Evolutionary conservation across 139 green algal genomes (phyloP), one percentile per base, ranked within the genome.

Genomic region (Monoraphidium neglectum): DNA sequence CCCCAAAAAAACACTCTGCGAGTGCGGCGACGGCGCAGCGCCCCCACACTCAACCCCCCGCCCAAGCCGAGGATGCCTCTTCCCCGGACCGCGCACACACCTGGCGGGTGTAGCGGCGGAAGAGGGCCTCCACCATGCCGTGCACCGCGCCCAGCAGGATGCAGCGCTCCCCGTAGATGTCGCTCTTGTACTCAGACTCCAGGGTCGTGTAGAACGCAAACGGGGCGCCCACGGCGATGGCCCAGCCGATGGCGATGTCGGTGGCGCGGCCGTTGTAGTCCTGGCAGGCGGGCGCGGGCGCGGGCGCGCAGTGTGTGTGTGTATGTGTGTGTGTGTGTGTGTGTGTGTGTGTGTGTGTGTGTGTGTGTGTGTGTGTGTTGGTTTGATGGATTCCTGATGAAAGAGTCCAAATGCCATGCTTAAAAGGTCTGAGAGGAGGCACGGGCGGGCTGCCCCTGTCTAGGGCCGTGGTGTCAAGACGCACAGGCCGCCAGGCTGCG

Each of bases 91-190:
- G 30, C 75, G 79, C 51, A n/a, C n/a, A n/a, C n/a, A n/a, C n/a
- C n/a, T 96, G 71, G 32, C 86, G 86, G 16, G 85, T 92, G 89
- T 97, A 99, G 71, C 95, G 83, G 49, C 92, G 79, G 92, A 97
- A 99, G 15, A 99, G 92, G 10, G 89, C 91, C 89, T 99, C 97
- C 68, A 99, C 94, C 78, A 99, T 95, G 82, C 96, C 97, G 85
- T 99, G 97, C 77, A 99, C 97, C 37, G 89, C 97, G 36, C 97
- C 97, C 84, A 99, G 93, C 77, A 99, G 87, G 77, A 98, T 95
- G 85, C 89, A 97, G 77, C 96, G 91, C 92, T 99, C 97, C 79
- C 97, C 97, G 78, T 98, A 99, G 87, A 99, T 99, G 90, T 99
- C 97, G 18, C 81, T 93, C 89, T 97, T 95, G 93, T 99, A 99